Conservation (phyloP, 805 yeast genomes). For the Middelhovenomyces tepae region DNA sequence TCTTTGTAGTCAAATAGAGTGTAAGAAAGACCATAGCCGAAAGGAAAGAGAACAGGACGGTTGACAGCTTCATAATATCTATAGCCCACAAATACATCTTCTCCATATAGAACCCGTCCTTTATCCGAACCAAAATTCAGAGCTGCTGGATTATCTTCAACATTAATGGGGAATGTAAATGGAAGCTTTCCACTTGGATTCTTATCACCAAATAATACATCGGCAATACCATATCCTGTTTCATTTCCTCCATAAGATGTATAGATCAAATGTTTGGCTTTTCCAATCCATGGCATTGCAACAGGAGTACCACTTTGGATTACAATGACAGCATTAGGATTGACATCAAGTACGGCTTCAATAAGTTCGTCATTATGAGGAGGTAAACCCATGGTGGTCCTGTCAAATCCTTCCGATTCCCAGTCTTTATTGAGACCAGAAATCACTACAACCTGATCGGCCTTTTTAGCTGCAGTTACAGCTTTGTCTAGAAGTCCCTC, state of each 20-base stretch:
- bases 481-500: no score
- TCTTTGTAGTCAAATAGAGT: constrained; percentile 38
- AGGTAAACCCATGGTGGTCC: constrained; percentile 44
- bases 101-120: constrained; percentile 53
- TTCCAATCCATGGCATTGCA: constrained; percentile 43
- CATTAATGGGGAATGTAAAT: constrained; percentile 43
- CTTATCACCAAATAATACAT: constrained; percentile 49
- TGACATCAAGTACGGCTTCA: constrained; percentile 36
- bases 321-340: constrained; percentile 44
- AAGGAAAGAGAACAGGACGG: constrained; percentile 45
- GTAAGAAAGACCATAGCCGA: constrained; percentile 57
- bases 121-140: constrained; percentile 42
- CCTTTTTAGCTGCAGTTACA: constrained; percentile 39
- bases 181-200: constrained; percentile 56
- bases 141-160: constrained; percentile 49
- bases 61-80: constrained; percentile 48
- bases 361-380: constrained; percentile 39
- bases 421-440: constrained; percentile 47
- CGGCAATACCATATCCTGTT: constrained; percentile 50
- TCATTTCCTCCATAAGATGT: constrained; percentile 55
- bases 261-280: no score
- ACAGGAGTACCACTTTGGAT: constrained; percentile 58
- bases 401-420: constrained; percentile 55
- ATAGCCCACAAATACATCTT: constrained; percentile 58
- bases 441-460: constrained; percentile 44